Percentiles rank a stretch among this genome's conserved stretches.
Conservation (phyloP, 768 basidiomycete genomes). For the Phylloporus sp. region DNA sequence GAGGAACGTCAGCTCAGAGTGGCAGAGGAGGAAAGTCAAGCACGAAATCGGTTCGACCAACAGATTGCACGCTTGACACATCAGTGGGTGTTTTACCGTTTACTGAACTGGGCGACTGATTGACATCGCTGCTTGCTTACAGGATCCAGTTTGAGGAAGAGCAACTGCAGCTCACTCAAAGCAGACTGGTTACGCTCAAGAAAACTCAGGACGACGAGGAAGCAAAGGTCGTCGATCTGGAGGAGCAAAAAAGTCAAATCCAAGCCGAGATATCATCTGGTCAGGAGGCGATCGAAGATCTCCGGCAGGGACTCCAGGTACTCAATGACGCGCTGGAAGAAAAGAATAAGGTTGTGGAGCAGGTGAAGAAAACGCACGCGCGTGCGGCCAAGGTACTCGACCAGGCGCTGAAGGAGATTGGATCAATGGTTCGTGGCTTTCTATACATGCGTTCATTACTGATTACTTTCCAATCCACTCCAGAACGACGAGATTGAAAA, state of each 20-base stretch:
- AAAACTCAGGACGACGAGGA: conserved; percentile 49
- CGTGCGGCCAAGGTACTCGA: conserved; percentile 78
- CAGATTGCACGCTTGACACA: conserved; percentile 83
- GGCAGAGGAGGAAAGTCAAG: conserved; percentile 84
- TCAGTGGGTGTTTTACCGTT: conserved; percentile 50
- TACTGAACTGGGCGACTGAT: neutral
- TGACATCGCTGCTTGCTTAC: conserved; percentile 1
- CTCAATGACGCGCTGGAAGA: conserved; percentile 66
- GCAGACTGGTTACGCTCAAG: conserved; percentile 55
- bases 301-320: conserved; percentile 57
- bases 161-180: conserved; percentile 58
- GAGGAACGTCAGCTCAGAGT: conserved; percentile 88
- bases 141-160: conserved; percentile 82
- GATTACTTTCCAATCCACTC: conserved; percentile 1
- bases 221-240: conserved; percentile 46
- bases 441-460: conserved; percentile 19
- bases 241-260: conserved; percentile 49
- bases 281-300: conserved; percentile 47
- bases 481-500: conserved; percentile 92
- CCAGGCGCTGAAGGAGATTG: conserved; percentile 87
- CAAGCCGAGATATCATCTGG: conserved; percentile 56
- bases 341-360: conserved; percentile 68
- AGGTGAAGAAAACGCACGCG: conserved; percentile 61
- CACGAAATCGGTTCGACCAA: conserved; percentile 73
- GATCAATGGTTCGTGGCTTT: conserved; percentile 52